These are phyloP conservation scores for Apiospora sp. DNA, from an alignment of 2,329 filamentous ascomycete genomes.

Conservation along the genomic window DNA sequence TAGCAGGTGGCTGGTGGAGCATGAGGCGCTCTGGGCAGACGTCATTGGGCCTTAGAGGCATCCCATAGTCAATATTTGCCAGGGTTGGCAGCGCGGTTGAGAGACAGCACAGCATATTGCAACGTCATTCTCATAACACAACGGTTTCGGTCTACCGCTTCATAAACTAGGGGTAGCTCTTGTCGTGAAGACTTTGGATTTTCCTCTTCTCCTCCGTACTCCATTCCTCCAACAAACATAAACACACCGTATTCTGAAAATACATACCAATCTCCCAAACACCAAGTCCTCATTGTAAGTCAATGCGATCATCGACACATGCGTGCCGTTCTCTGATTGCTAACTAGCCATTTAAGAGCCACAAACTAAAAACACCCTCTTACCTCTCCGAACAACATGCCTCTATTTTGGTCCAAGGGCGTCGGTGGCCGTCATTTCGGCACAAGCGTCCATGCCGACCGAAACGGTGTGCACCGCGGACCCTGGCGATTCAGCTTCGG, in stretches of 20 bases:
- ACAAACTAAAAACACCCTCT: not conserved
- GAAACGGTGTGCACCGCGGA: constrained; percentile 56
- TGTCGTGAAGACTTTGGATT: not conserved
- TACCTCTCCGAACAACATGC: constrained; percentile 46
- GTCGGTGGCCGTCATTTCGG: constrained; percentile 59
- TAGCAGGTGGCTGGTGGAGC: not conserved
- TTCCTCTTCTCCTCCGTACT: not conserved
- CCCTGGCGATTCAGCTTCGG: constrained; percentile 60
- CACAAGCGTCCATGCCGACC: constrained; percentile 55
- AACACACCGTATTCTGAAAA: not conserved
- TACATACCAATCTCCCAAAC: too few relatives aligned
- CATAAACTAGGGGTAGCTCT: not conserved
- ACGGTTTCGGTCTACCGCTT: not conserved
- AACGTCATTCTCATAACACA: not conserved
- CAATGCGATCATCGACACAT: not conserved
- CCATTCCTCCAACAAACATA: not conserved
- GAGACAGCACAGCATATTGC: not conserved
- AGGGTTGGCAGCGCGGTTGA: not conserved
- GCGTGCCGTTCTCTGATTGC: not conserved
- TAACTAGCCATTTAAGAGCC: not conserved
- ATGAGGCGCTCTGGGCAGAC: constrained; percentile 21
- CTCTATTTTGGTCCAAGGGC: constrained; percentile 55
- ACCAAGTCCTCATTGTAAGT: not conserved
- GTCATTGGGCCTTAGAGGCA: not conserved
- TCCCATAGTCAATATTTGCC: not conserved